Percentiles rank a stretch among this genome's conserved stretches.
phyloP scores from a whole-genome alignment of 2,329 filamentous ascomycete species.

The Pseudogymnoascus sp. region DNA sequence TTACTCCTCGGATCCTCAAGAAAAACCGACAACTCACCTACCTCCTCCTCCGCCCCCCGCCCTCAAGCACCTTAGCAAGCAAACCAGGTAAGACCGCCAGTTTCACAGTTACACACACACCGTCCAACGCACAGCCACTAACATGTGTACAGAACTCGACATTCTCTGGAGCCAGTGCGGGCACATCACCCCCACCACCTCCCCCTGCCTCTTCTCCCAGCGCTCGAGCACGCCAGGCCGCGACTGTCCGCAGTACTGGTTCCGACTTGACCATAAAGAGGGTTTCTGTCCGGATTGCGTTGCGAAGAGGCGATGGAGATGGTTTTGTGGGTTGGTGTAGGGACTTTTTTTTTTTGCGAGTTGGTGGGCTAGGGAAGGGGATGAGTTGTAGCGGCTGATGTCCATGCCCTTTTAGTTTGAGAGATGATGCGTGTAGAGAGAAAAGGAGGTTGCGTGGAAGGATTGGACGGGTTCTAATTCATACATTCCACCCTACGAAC shows the following conservation, averaged over 20 bases:
- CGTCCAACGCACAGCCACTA: neutral
- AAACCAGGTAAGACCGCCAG: neutral
- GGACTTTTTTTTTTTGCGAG: neutral
- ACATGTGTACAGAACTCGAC: neutral
- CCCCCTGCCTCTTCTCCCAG: neutral
- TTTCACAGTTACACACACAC: neutral
- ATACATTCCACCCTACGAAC: neutral
- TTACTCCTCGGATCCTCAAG: neutral
- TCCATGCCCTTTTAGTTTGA: neutral
- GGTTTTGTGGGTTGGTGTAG: neutral
- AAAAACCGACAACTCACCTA: neutral
- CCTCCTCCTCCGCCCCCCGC: neutral
- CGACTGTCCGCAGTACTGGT: neutral
- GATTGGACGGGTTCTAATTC: neutral
- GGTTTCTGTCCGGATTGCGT: neutral
- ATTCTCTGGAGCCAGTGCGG: neutral
- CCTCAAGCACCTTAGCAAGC: neutral
- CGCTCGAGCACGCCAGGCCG: neutral
- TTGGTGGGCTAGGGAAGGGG: neutral
- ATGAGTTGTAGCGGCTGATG: neutral
- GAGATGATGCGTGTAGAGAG: neutral
- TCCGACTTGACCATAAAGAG: neutral
- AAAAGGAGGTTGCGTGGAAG: neutral
- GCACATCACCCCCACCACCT: neutral
- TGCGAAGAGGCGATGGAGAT: neutral